Percentiles rank a stretch among this genome's conserved stretches.
phyloP scores from a whole-genome alignment of 345 rosid species.

The Geranium brycei region DNA sequence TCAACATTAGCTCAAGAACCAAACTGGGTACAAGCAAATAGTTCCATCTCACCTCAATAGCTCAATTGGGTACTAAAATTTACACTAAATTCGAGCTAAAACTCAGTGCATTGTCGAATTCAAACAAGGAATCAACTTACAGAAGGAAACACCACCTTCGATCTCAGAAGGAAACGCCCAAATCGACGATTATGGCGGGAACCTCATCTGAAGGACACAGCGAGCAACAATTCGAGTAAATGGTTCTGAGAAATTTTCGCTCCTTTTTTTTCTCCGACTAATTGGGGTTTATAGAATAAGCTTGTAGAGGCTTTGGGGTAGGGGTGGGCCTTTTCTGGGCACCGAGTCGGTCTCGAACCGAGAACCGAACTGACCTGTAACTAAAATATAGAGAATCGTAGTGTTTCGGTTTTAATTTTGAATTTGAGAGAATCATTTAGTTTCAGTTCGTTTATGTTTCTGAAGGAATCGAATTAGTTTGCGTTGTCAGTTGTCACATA shows the following conservation, averaged over 20 bases:
- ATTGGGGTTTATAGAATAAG: background rate
- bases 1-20: background rate
- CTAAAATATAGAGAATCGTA: too few relatives aligned
- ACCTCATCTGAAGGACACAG: conserved; percentile 63
- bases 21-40: background rate
- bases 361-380: too few relatives aligned
- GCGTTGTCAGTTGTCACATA: too few relatives aligned
- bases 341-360: too few relatives aligned
- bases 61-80: too few relatives aligned
- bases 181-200: conserved; percentile 44
- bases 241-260: background rate
- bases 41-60: background rate
- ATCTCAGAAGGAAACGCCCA: conserved; percentile 87
- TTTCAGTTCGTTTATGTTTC: too few relatives aligned
- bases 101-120: background rate
- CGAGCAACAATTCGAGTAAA: background rate
- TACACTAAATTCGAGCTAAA: too few relatives aligned
- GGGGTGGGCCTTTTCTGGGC: too few relatives aligned
- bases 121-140: conserved; percentile 25
- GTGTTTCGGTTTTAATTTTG: too few relatives aligned
- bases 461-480: too few relatives aligned
- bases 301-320: background rate
- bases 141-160: conserved; percentile 96
- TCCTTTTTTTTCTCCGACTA: background rate
- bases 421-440: too few relatives aligned